A percentile compares a stretch with the other conserved stretches of the same genome.
Evolutionary conservation across 257 asterid species (phyloP).

Genomic region (Ehretia macrophylla): DNA sequence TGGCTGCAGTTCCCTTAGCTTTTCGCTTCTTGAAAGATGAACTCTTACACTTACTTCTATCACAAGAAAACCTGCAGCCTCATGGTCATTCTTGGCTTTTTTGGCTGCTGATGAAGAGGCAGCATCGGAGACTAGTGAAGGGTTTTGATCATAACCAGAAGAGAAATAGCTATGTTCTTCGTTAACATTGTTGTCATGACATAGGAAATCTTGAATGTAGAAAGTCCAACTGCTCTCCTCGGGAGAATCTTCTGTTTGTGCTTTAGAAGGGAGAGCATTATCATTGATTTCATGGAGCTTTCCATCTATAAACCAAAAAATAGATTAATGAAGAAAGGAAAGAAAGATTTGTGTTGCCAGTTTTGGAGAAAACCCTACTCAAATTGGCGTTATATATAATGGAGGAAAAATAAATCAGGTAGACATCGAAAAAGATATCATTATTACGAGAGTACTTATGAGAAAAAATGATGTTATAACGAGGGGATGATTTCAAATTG

Average conservation of each 20-base stretch:
- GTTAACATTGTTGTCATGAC: constrained; percentile 21
- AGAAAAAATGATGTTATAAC: too few species aligned
- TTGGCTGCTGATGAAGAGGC: constrained; percentile 45
- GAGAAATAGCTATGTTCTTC: constrained; percentile 10
- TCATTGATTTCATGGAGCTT: constrained; percentile 7
- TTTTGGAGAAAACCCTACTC: constrained; percentile 8
- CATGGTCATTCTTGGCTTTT: constrained; percentile 13
- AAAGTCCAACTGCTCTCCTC: constrained; percentile 87
- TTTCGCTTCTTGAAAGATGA: constrained; percentile 47
- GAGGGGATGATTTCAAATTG: too few species aligned
- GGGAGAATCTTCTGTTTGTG: constrained; percentile 22
- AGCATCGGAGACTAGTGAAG: constrained; percentile 61
- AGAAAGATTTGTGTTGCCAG: constrained; percentile 7
- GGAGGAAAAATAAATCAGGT: background rate
- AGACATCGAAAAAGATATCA: too few species aligned
- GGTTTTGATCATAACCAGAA: constrained; percentile 31
- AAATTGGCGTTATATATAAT: constrained; percentile 26
- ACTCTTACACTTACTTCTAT: constrained; percentile 6
- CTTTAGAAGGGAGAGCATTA: background rate
- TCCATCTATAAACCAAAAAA: constrained; percentile 9
- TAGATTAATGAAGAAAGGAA: background rate
- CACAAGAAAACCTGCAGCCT: constrained; percentile 19
- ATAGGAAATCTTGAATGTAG: constrained; percentile 55
- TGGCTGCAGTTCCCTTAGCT: constrained; percentile 15
- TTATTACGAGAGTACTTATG: too few species aligned